Conservation (phyloP, 2,329 filamentous ascomycete species). For the Colletotrichum sp. region DNA sequence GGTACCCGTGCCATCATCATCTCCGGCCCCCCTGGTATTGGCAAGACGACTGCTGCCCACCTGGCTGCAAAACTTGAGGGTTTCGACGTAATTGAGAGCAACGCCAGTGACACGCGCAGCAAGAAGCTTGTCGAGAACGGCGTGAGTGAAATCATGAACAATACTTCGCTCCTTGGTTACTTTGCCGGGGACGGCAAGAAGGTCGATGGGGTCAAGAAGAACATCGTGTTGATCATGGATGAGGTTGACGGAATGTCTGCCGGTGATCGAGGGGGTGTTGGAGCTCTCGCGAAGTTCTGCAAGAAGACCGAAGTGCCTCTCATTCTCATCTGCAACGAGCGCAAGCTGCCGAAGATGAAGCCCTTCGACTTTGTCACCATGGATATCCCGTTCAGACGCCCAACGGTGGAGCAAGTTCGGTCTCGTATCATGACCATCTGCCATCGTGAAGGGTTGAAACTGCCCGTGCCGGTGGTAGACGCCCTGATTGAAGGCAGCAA, state of each 20-base stretch:
- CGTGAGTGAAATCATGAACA: constrained; percentile 89
- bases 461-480: constrained; percentile 84
- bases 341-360: constrained; percentile 94
- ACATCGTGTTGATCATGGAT: constrained; percentile 96
- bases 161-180: constrained; percentile 89
- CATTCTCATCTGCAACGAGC: constrained; percentile 98
- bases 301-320: constrained; percentile 94
- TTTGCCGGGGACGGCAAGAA: constrained; percentile 85
- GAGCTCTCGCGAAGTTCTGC: constrained; percentile 90
- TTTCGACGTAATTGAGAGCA: constrained; percentile 92
- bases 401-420: constrained; percentile 88
- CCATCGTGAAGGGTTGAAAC: constrained; percentile 86
- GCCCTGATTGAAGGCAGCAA: constrained; percentile 94
- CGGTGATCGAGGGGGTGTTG: constrained; percentile 93
- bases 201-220: constrained; percentile 84
- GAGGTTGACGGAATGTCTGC: constrained; percentile 99
- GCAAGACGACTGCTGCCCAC: constrained; percentile 97
- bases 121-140: constrained; percentile 93
- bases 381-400: constrained; percentile 86
- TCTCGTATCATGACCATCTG: constrained; percentile 95
- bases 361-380: constrained; percentile 88
- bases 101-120: constrained; percentile 93
- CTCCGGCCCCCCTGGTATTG: constrained; percentile 93
- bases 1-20: constrained; percentile 89
- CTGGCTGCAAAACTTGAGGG: constrained; percentile 91